phyloP scores from a whole-genome alignment of 108 stramenopile species.

The Skeletonema marinoi region DNA sequence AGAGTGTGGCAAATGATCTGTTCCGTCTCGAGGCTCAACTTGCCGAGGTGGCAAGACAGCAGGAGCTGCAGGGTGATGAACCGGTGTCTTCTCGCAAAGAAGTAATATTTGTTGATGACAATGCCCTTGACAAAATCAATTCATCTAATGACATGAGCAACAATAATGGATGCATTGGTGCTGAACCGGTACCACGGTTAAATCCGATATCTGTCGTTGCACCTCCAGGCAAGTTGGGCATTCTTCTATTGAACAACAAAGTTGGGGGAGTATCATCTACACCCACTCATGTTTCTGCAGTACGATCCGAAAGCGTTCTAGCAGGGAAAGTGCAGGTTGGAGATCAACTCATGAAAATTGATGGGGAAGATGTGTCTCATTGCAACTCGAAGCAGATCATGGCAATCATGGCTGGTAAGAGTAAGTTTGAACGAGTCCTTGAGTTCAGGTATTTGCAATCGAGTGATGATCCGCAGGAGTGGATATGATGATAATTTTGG shows the following conservation, averaged over 20 bases:
- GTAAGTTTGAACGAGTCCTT: slow-evolving; percentile 81
- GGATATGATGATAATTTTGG: slow-evolving; percentile 37
- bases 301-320: slow-evolving; percentile 77
- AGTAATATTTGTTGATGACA: not conserved
- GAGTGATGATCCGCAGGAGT: slow-evolving; percentile 12
- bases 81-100: not conserved
- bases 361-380: slow-evolving; percentile 88
- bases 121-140: not conserved
- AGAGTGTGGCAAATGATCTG: slow-evolving; percentile 41
- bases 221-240: slow-evolving; percentile 89
- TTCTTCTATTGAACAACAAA: slow-evolving; percentile 83
- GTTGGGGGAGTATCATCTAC: slow-evolving; percentile 34
- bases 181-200: slow-evolving; percentile 31
- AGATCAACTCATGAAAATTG: slow-evolving; percentile 86
- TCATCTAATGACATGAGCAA: not conserved
- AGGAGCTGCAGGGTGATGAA: slow-evolving; percentile 2
- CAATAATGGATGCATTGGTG: slow-evolving; percentile 14
- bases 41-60: slow-evolving; percentile 33
- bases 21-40: slow-evolving; percentile 45
- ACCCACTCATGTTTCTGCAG: slow-evolving; percentile 81
- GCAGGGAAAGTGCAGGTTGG: slow-evolving; percentile 79
- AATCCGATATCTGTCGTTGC: slow-evolving; percentile 58
- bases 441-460: slow-evolving; percentile 52
- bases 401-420: slow-evolving; percentile 87
- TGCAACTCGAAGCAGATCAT: slow-evolving; percentile 89